A percentile compares a stretch with the other conserved stretches of the same genome.
Evolutionary conservation across 78 protist species (phyloP).

Genomic region (Tieghemostelium lacteum): DNA sequence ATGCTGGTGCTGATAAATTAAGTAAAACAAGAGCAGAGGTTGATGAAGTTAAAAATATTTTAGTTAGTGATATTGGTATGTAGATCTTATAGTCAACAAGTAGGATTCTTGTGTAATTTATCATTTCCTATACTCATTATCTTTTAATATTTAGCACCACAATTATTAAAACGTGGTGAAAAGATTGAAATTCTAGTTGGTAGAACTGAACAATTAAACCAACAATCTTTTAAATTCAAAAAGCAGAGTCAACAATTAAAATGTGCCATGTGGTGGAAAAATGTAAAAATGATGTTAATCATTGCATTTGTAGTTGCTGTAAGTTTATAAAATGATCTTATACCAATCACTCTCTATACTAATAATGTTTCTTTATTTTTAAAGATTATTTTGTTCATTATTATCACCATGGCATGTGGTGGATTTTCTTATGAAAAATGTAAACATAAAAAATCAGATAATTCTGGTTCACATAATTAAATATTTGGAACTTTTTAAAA

Average conservation of each 20-base stretch:
- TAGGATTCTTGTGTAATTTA: too few species aligned
- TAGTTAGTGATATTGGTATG: slow-evolving; percentile 90
- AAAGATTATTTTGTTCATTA: slow-evolving; percentile 67
- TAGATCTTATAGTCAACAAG: neutral
- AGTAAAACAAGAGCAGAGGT: slow-evolving; percentile 72
- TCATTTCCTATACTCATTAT: neutral
- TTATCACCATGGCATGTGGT: slow-evolving; percentile 51
- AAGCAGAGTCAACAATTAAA: slow-evolving; percentile 89
- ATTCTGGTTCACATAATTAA: too few species aligned
- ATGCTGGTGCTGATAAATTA: slow-evolving; percentile 72
- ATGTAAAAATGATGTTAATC: slow-evolving; percentile 86
- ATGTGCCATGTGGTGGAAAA: slow-evolving; percentile 96
- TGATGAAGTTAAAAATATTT: slow-evolving; percentile 88
- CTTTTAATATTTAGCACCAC: slow-evolving; percentile 40
- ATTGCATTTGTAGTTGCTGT: slow-evolving; percentile 71
- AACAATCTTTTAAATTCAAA: slow-evolving; percentile 89
- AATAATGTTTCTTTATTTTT: neutral
- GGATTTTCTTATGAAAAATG: too few species aligned
- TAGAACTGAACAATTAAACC: slow-evolving; percentile 88
- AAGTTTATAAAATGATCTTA: neutral
- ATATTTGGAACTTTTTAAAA: too few species aligned
- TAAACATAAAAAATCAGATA: too few species aligned
- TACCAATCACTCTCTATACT: neutral
- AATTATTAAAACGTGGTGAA: slow-evolving; percentile 94
- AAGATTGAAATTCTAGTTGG: slow-evolving; percentile 94